Percentiles rank a stretch among this genome's conserved stretches.
These are phyloP conservation scores for Colletotrichum eremochloae DNA, from an alignment of 2,329 filamentous ascomycete genomes.

Conservation along the genomic window DNA sequence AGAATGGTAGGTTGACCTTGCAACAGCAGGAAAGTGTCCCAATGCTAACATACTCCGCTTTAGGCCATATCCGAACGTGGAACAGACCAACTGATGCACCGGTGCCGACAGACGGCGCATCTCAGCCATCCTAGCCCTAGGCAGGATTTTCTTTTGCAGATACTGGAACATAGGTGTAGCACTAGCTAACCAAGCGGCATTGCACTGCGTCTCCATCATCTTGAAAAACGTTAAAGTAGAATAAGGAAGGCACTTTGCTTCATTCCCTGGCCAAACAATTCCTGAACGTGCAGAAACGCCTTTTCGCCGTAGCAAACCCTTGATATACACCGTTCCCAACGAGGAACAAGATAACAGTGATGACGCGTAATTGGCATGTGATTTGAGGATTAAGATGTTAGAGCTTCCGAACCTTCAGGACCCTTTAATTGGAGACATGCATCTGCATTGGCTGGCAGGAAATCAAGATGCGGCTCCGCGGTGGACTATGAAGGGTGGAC, in stretches of 20 bases:
- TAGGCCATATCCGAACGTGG: conserved; percentile 81
- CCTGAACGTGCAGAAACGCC: neutral
- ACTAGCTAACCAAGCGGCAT: conserved; percentile 13
- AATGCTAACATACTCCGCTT: conserved; percentile 7
- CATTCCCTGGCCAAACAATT: neutral
- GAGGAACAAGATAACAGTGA: conserved; percentile 26
- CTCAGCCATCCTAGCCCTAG: conserved; percentile 21
- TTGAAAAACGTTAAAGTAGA: neutral
- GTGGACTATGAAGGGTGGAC: conserved; percentile 21
- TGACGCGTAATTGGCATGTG: conserved; percentile 38
- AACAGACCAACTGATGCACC: conserved; percentile 65
- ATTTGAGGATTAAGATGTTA: conserved; percentile 31
- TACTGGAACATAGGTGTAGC: conserved; percentile 16
- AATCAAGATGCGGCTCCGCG: conserved; percentile 34
- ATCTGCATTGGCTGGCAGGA: conserved; percentile 14
- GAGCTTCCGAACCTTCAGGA: conserved; percentile 9
- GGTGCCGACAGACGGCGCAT: conserved; percentile 38
- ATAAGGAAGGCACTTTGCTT: neutral
- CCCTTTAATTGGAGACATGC: conserved; percentile 19
- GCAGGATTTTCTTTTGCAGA: conserved; percentile 12
- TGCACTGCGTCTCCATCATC: neutral
- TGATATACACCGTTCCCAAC: conserved; percentile 14
- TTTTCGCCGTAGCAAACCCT: neutral
- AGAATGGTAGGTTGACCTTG: conserved; percentile 76
- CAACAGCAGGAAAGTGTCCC: conserved; percentile 31